These are phyloP conservation scores for Mortierella alpina DNA, from an alignment of 192 early-diverging fungal genomes.

Conservation along the genomic window DNA sequence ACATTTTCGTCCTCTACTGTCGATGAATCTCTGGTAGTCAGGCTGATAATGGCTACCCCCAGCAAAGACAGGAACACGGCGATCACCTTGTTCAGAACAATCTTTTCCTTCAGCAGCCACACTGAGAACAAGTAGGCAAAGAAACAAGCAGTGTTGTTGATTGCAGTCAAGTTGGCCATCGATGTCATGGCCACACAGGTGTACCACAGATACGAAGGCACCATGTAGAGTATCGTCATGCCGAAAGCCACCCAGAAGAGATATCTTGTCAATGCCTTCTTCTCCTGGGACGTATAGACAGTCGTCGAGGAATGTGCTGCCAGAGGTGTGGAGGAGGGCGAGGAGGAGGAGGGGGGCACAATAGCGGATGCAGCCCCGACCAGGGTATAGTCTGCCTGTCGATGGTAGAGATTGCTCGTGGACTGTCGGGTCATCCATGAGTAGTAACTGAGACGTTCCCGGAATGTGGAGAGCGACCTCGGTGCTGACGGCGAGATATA, in stretches of 20 bases:
- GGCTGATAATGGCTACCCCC: constrained; percentile 77
- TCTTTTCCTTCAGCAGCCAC: constrained; percentile 71
- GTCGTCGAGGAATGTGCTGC: not conserved
- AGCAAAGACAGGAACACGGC: constrained; percentile 74
- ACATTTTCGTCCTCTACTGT: constrained; percentile 13
- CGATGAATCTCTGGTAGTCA: constrained; percentile 26
- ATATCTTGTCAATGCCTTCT: constrained; percentile 9
- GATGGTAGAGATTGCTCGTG: constrained; percentile 25
- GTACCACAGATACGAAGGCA: constrained; percentile 85
- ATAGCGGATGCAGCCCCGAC: constrained; percentile 4
- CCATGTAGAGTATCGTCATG: constrained; percentile 70
- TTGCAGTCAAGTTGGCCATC: constrained; percentile 84
- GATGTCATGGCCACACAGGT: constrained; percentile 74
- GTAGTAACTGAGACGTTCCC: constrained; percentile 29
- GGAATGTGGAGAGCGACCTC: constrained; percentile 5
- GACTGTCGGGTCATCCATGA: constrained; percentile 30
- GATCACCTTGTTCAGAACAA: constrained; percentile 67
- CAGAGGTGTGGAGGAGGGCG: not conserved
- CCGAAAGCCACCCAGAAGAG: constrained; percentile 41
- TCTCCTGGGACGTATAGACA: constrained; percentile 23
- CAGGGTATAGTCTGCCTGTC: constrained; percentile 15
- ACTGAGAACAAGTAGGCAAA: constrained; percentile 87
- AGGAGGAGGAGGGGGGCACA: not conserved
- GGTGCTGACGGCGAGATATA: constrained; percentile 22
- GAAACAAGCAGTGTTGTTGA: constrained; percentile 86